Conservation (phyloP, 176 grass and related monocot genomes). For the Lolium perenne region DNA sequence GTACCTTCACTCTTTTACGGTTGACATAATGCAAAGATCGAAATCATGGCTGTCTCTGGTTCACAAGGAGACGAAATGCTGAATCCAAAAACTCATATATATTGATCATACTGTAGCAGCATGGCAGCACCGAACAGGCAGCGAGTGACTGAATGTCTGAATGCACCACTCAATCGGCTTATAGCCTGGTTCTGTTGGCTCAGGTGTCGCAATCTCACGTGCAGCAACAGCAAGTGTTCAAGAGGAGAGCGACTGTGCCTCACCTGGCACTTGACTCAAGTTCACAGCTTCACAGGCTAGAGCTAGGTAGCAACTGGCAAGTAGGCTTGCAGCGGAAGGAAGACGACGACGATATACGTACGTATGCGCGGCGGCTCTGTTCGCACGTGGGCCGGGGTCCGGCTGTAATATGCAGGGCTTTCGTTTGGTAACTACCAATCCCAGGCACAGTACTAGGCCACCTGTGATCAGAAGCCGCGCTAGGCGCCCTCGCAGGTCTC, state of each 20-base stretch:
- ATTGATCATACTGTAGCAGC: neutral
- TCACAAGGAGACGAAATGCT: too few species aligned
- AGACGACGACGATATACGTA: neutral
- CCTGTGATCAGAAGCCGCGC: constrained; percentile 47
- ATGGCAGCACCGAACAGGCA: constrained; percentile 7
- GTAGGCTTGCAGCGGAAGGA: neutral
- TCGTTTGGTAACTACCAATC: constrained; percentile 40
- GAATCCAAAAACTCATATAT: neutral
- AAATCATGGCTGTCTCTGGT: too few species aligned
- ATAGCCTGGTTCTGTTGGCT: constrained; percentile 23
- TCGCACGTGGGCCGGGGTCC: constrained; percentile 26
- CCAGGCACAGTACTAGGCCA: constrained; percentile 23
- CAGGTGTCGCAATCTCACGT: constrained; percentile 14
- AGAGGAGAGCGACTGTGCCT: neutral
- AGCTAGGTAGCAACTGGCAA: neutral
- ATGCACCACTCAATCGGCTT: constrained; percentile 13
- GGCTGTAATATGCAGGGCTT: neutral
- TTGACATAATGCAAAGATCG: too few species aligned
- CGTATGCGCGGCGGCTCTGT: constrained; percentile 26
- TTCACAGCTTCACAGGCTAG: neutral
- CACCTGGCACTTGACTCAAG: neutral
- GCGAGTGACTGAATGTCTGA: neutral
- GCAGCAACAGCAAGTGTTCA: neutral
- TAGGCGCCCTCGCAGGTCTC: neutral
- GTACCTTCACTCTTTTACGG: too few species aligned